These are phyloP conservation scores for Vaccinium vitisidaea DNA, from an alignment of 148 eudicot genomes.

Conservation along the genomic window DNA sequence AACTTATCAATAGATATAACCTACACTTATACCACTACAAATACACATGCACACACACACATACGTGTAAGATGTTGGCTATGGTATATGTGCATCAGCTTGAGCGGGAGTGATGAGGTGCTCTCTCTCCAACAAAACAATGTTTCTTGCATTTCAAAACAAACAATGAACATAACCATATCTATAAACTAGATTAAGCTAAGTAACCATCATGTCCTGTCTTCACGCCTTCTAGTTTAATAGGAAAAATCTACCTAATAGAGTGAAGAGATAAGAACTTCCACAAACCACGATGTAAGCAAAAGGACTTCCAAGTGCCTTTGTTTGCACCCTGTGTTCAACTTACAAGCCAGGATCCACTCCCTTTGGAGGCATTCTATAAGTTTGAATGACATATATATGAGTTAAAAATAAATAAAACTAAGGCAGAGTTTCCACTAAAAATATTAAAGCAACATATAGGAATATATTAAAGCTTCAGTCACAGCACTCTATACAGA, in stretches of 20 bases:
- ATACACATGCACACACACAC: too few species aligned
- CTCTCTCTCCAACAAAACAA: not conserved
- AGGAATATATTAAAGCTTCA: not conserved
- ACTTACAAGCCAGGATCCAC: constrained; percentile 5
- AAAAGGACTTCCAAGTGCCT: not conserved
- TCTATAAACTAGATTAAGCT: not conserved
- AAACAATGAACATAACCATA: not conserved
- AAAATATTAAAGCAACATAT: not conserved
- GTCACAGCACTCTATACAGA: not conserved
- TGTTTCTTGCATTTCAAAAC: not conserved
- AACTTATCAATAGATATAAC: too few species aligned
- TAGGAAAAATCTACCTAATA: not conserved
- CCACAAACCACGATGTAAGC: not conserved
- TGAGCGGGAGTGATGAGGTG: not conserved
- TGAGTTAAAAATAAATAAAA: not conserved
- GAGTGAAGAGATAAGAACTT: not conserved
- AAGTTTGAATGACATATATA: not conserved
- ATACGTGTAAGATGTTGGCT: too few species aligned
- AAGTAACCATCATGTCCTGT: not conserved
- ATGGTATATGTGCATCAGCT: not conserved
- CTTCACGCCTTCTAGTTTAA: not conserved
- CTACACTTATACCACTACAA: too few species aligned
- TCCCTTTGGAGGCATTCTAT: not conserved
- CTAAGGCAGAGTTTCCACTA: too few species aligned
- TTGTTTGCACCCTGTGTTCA: not conserved